Evolutionary conservation across 225 moss, liverwort and hornwort genomes (phyloP).

Genomic region (Rhytidiadelphus loreus): DNA sequence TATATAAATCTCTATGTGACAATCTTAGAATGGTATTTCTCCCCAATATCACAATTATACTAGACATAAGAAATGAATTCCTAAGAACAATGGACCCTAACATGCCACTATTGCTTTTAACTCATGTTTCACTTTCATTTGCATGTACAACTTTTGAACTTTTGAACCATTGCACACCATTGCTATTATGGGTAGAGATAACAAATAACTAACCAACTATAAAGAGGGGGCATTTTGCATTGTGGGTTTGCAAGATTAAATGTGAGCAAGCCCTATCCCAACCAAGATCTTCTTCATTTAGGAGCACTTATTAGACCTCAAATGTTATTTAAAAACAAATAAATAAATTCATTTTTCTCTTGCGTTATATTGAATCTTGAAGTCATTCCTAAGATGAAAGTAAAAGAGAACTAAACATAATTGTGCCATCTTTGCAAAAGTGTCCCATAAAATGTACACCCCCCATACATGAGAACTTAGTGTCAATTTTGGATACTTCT

Average conservation of each 20-base stretch:
- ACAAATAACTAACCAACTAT: neutral
- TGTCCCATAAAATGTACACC: neutral
- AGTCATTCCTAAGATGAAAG: neutral
- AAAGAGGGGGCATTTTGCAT: neutral
- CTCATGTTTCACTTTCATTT: neutral
- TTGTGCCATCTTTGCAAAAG: neutral
- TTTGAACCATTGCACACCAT: neutral
- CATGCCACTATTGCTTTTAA: too few species aligned
- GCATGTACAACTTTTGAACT: neutral
- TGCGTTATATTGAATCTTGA: neutral
- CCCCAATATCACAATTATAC: neutral
- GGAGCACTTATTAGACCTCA: neutral
- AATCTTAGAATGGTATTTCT: neutral
- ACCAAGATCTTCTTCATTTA: neutral
- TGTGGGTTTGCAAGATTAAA: neutral
- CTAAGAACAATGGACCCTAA: fast-evolving
- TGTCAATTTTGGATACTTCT: neutral
- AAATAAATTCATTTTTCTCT: neutral
- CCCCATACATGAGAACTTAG: too few species aligned
- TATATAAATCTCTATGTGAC: neutral
- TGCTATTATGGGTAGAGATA: neutral
- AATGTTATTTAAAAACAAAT: neutral
- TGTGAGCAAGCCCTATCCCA: neutral
- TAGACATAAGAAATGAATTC: neutral
- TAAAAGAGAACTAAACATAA: neutral